These are phyloP conservation scores for Ustilago shanxiensis DNA, from an alignment of 1,284 basidiomycete genomes.

Conservation along the genomic window DNA sequence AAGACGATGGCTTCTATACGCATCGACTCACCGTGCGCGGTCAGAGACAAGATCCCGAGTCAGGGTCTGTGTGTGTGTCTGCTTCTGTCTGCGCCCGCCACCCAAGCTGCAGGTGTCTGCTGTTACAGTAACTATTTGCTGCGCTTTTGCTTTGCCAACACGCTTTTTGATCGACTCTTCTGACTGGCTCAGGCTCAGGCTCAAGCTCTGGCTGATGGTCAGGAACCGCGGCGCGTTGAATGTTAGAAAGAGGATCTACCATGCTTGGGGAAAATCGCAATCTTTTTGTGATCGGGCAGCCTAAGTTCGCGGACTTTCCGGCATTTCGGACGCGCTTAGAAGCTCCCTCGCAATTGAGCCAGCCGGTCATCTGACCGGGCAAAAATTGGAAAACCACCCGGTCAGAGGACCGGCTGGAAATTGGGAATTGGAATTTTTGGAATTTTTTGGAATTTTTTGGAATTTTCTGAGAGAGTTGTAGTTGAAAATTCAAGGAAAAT, in stretches of 20 bases:
- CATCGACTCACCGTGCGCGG: slow-evolving; percentile 5
- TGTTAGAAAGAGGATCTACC: background rate
- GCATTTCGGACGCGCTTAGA: too few species aligned
- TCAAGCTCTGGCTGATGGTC: too few species aligned
- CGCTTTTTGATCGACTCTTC: slow-evolving; percentile 1
- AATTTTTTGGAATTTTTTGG: too few species aligned
- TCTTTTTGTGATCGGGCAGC: slow-evolving; percentile 18
- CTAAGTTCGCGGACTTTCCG: slow-evolving; percentile 11
- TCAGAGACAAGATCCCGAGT: background rate
- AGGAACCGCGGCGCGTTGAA: background rate
- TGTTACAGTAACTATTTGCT: too few species aligned
- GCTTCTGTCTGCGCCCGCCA: slow-evolving; percentile 14
- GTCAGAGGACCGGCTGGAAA: too few species aligned
- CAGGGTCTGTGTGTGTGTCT: too few species aligned
- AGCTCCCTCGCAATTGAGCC: too few species aligned
- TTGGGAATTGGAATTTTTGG: too few species aligned
- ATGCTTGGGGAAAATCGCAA: background rate
- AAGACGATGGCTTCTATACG: background rate
- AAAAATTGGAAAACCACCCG: too few species aligned
- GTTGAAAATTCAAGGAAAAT: too few species aligned
- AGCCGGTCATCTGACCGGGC: too few species aligned
- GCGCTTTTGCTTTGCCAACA: slow-evolving; percentile 9
- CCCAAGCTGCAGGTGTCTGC: background rate
- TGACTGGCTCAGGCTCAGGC: background rate
- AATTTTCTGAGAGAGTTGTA: too few species aligned